These are phyloP conservation scores for Cladophialophora psammophila DNA, from an alignment of 2,329 filamentous ascomycete species.

Conservation along the genomic window DNA sequence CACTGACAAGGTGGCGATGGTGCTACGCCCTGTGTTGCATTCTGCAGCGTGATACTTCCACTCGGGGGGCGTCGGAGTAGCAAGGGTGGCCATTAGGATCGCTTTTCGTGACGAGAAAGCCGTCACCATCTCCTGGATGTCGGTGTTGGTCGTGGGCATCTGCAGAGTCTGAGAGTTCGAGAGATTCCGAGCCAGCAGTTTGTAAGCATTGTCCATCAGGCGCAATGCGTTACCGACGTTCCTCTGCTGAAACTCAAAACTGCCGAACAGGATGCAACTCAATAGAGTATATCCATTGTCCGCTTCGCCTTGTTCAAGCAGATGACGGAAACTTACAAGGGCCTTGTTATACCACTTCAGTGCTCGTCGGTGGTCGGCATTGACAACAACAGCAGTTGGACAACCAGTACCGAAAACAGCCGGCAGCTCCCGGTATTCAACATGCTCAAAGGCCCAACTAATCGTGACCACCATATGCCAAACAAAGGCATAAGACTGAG, in stretches of 20 bases:
- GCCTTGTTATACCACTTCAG: constrained; percentile 34
- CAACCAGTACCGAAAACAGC: constrained; percentile 1
- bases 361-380: constrained; percentile 25
- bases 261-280: constrained; percentile 35
- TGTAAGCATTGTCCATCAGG: constrained; percentile 30
- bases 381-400: not conserved
- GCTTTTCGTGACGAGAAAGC: constrained; percentile 29
- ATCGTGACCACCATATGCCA: constrained; percentile 51
- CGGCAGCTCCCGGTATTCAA: constrained; percentile 18
- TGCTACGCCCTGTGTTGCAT: not conserved
- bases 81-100: constrained; percentile 25
- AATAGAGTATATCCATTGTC: constrained; percentile 29
- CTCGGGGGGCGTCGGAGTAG: constrained; percentile 14
- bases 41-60: constrained; percentile 16
- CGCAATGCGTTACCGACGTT: constrained; percentile 46
- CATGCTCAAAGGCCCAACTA: constrained; percentile 47
- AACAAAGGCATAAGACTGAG: constrained; percentile 47
- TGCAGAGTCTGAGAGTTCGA: not conserved
- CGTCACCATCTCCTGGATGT: constrained; percentile 27
- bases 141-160: not conserved
- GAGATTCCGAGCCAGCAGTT: constrained; percentile 28
- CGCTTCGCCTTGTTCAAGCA: constrained; percentile 17
- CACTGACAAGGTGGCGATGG: constrained; percentile 2
- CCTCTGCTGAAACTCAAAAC: constrained; percentile 43
- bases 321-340: constrained; percentile 24